Evolutionary conservation across 1,139 yeast species (phyloP), one percentile per base, ranked within the genome.

Genomic region (Pichia sp.): DNA sequence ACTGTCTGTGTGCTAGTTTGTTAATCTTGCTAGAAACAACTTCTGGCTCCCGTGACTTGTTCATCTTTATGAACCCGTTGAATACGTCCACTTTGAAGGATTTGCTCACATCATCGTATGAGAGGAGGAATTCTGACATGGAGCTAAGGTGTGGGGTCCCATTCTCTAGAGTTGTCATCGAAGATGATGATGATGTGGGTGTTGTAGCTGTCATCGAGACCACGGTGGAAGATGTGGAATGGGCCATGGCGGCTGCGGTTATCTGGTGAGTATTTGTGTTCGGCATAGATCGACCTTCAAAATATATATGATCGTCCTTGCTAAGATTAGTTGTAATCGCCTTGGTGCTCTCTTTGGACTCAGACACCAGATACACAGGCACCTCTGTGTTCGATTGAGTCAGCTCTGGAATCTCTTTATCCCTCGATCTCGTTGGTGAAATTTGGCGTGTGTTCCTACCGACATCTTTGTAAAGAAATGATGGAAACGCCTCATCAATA

Each of bases 1-100:
- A 16, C 25, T 26, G 16, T 12, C 13, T 28, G 3, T 26, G 41
- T 16, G 39, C 21, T 10, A 45, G 19, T n/a, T 53, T 50, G 6
- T 51, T 41, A 9, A 52, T 47, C 13, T 40, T 46, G 8, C 43
- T n/a, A 26, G 54, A 46, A 7, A 65, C 41, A 39, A 53, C 56
- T 5, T 56, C 53, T 8, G 65, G 64, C 31, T 64, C 64, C 39
- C 70, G 54, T 1, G 69, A 62, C 56, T 65, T 66, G 49, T 52
- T 60, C 64, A 66, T 57, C 40, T 62, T 59, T 23, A 66, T 55
- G 12, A 58, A 53, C 1, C 66, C 66, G 37, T 54, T 55, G 49
- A 63, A 60, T 36, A 49, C 49, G 30, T 63, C 63, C 47, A 65
- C 49, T 43, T 58, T 55, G 54, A 66, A 66, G 16, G 50, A 46